Conservation (phyloP, 352 stramenopile species). For the Paralagenidium karlingii region DNA sequence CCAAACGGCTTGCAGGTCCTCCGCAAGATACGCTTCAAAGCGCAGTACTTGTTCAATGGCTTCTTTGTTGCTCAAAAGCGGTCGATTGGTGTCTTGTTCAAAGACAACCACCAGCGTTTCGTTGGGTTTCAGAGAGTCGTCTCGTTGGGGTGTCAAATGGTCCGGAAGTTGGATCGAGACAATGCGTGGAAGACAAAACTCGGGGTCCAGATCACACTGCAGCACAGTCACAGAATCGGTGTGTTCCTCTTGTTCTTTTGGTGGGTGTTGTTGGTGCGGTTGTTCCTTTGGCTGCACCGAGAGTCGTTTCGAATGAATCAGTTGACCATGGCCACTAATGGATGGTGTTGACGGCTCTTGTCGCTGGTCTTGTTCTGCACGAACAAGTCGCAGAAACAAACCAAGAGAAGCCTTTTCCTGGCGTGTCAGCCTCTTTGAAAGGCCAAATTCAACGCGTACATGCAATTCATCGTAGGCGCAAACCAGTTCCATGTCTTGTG, state of each 20-base stretch:
- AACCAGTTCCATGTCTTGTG: background rate
- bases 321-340: too few species aligned
- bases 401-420: background rate
- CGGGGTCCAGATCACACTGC: constrained; percentile 32
- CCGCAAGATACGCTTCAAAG: constrained; percentile 48
- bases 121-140: constrained; percentile 14
- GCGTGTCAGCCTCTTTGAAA: background rate
- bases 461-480: constrained; percentile 8
- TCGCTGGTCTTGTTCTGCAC: background rate
- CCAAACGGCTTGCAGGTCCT: constrained; percentile 22
- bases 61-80: constrained; percentile 10
- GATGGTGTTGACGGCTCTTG: background rate
- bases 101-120: constrained; percentile 47
- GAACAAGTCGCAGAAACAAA: constrained; percentile 4
- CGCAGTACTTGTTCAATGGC: constrained; percentile 27
- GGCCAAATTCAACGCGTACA: constrained; percentile 1
- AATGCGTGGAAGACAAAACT: constrained; percentile 39
- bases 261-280: background rate
- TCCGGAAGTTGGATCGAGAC: constrained; percentile 34
- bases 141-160: constrained; percentile 4
- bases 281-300: background rate
- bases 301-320: too few species aligned
- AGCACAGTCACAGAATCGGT: constrained; percentile 2
- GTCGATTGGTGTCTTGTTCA: constrained; percentile 30
- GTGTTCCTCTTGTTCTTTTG: background rate